Base-by-base conservation (phyloP, 139 green algal species). In the Chlamydomonas sp. region DNA sequence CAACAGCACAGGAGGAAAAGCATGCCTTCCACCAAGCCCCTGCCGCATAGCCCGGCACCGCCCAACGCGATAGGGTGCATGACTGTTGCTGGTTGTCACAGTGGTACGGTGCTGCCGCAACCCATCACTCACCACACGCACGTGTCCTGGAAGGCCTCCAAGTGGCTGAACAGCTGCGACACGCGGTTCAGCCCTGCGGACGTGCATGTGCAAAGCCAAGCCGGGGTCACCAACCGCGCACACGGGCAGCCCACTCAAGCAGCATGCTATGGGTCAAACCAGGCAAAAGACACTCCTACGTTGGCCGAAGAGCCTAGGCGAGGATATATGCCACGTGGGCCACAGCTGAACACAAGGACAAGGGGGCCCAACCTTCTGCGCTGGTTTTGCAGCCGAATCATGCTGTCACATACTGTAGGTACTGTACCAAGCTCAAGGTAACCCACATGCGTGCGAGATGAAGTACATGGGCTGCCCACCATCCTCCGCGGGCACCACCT, bases 381-480 rank as follows among this genome's bases (percentile, higher is more conserved):
- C 64, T 17, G 64, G 10, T 69, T 12, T 12, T 12, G 10, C 64
- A 10, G 10, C 6, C 68, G 12, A 12, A 4, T 31, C 10, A 74
- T 20, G 18, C 71, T 10, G 20, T 49, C 31, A 49, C 31, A 49
- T 49, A 49, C 31, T 49, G 31, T 49, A 49, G 31, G 31, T 49
- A 49, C 31, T 49, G 31, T 49, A 49, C 31, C 31, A 49, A 49
- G 31, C 31, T 49, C 31, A 49, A 49, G 31, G 31, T 49, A 49
- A 80, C 76, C 14, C 76, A 80, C 81, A 86, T 12, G 81, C 71
- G 72, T 86, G 81, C 18, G 66, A 78, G 31, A 86, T 73, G 16
- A 86, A 86, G 61, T 86, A 86, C 9, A 9, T 1, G 7, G 81
- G 81, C 60, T 1, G 69, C 60, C 17, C 67, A 59, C 79, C 81